phyloP scores from a whole-genome alignment of 441 rosid genomes.

The Rhodomyrtus psidioides region DNA sequence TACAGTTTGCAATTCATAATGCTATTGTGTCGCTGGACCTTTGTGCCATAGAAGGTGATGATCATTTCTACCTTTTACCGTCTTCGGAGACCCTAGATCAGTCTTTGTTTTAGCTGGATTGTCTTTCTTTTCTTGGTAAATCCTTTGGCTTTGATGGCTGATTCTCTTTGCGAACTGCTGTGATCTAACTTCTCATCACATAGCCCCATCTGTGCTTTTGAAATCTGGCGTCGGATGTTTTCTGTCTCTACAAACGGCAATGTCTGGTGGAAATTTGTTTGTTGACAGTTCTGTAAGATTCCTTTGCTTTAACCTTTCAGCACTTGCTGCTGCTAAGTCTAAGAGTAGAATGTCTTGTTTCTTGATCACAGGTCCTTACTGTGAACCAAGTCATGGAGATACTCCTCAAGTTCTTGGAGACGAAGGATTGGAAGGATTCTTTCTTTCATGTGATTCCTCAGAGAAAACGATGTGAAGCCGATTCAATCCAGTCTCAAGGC shows the following conservation, averaged over 20 bases:
- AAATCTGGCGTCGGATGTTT: not conserved
- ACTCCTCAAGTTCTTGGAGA: conserved; percentile 69
- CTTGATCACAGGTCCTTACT: conserved; percentile 61
- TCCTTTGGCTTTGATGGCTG: not conserved
- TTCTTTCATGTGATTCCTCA: conserved; percentile 87
- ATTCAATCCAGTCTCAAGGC: conserved; percentile 13
- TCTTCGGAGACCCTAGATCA: not conserved
- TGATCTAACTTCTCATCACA: not conserved
- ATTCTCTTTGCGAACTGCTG: too few relatives aligned
- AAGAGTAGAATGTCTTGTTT: not conserved
- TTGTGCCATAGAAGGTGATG: not conserved
- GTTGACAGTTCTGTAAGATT: not conserved
- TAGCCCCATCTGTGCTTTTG: not conserved
- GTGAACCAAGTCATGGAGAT: conserved; percentile 93
- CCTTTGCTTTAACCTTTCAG: not conserved
- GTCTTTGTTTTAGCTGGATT: not conserved
- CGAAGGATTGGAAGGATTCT: conserved; percentile 74
- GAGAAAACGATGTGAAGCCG: conserved; percentile 44
- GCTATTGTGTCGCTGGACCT: not conserved
- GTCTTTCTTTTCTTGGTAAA: not conserved
- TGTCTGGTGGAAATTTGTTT: not conserved
- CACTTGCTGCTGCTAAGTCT: not conserved
- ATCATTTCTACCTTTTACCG: not conserved
- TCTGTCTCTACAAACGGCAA: not conserved
- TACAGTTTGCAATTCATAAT: not conserved